phyloP scores from a whole-genome alignment of 1,139 yeast species.

The Pichia sp. region DNA sequence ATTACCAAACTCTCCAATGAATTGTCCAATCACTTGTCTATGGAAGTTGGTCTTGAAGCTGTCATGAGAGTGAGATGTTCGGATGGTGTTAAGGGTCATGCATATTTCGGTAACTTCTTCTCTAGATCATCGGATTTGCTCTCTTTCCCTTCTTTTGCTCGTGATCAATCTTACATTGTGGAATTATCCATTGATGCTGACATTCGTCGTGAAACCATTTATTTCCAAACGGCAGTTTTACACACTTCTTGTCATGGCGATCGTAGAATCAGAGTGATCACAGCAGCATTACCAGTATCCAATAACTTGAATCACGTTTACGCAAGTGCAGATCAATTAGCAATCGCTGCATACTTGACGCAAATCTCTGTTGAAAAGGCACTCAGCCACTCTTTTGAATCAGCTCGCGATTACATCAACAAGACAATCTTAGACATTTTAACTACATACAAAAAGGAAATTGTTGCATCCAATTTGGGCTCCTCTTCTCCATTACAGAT shows the following conservation, averaged over 20 bases:
- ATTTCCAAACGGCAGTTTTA: constrained; percentile 88
- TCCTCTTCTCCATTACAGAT: constrained; percentile 85
- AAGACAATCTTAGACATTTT: constrained; percentile 68
- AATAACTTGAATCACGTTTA: constrained; percentile 70
- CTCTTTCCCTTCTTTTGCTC: constrained; percentile 93
- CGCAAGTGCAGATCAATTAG: constrained; percentile 95
- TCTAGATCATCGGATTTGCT: constrained; percentile 92
- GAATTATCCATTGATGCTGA: constrained; percentile 84
- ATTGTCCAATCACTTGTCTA: constrained; percentile 78
- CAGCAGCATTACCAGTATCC: constrained; percentile 84
- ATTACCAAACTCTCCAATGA: constrained; percentile 84
- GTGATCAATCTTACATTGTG: constrained; percentile 90
- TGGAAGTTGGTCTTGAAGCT: constrained; percentile 89
- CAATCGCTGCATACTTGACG: constrained; percentile 70
- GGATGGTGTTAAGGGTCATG: constrained; percentile 75
- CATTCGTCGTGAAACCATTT: constrained; percentile 70
- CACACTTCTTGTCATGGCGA: constrained; percentile 87
- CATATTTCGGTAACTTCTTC: constrained; percentile 92
- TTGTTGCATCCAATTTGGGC: constrained; percentile 84
- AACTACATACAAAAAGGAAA: constrained; percentile 75
- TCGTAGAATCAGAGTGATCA: constrained; percentile 89
- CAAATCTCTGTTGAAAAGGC: constrained; percentile 88
- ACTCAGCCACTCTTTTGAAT: constrained; percentile 55
- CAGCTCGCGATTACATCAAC: constrained; percentile 71
- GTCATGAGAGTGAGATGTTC: constrained; percentile 94